Conservation (phyloP, 2,329 filamentous ascomycete genomes). For the Lasiodiplodia theobromae region DNA sequence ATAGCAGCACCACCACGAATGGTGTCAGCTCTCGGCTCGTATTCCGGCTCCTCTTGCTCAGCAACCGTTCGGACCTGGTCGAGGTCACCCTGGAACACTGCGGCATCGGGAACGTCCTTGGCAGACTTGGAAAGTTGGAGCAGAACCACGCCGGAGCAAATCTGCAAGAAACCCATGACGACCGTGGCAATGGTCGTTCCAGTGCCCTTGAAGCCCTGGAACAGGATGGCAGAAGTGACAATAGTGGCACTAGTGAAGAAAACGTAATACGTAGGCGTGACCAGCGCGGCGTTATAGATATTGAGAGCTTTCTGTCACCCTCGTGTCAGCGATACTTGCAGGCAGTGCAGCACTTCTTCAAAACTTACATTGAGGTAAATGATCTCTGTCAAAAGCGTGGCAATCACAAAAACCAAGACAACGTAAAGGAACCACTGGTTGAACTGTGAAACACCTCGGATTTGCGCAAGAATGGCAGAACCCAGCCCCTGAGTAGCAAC, state of each 20-base stretch:
- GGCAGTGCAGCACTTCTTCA: neutral
- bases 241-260: conserved; percentile 98
- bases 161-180: conserved; percentile 90
- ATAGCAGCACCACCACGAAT: conserved; percentile 91
- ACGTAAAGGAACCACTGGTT: conserved; percentile 98
- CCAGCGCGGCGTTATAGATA: conserved; percentile 93
- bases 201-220: conserved; percentile 91
- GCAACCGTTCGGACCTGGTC: conserved; percentile 95
- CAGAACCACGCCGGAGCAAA: conserved; percentile 90
- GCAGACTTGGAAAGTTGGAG: conserved; percentile 97
- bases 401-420: conserved; percentile 85
- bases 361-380: conserved; percentile 89
- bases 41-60: conserved; percentile 94
- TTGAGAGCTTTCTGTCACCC: conserved; percentile 91
- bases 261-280: conserved; percentile 98
- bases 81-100: conserved; percentile 89
- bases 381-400: conserved; percentile 91
- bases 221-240: conserved; percentile 89
- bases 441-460: conserved; percentile 82
- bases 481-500: conserved; percentile 94
- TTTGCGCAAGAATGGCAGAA: conserved; percentile 87
- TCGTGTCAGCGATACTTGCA: conserved; percentile 41
- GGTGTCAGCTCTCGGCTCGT: conserved; percentile 93
- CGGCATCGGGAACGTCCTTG: conserved; percentile 93
- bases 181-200: conserved; percentile 82